These are phyloP conservation scores for Sugiyamaella japonica DNA, from an alignment of 1,139 yeast species.

Conservation along the genomic window DNA sequence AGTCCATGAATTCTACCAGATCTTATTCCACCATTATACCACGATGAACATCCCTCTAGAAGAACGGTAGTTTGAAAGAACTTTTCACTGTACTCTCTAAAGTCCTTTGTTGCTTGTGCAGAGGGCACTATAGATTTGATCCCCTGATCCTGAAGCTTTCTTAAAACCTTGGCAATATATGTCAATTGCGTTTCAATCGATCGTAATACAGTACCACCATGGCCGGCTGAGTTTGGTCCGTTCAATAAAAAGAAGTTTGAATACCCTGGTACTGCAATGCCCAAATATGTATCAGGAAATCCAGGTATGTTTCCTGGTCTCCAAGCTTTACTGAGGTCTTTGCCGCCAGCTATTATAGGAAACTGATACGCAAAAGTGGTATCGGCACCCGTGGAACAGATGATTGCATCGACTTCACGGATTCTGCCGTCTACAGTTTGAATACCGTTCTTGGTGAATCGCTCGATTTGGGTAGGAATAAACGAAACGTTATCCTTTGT, in stretches of 20 bases:
- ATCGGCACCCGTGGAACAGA: constrained; percentile 33
- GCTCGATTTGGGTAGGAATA: constrained; percentile 21
- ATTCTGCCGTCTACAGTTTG: constrained; percentile 27
- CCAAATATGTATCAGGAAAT: constrained; percentile 26
- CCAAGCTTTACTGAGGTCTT: background rate
- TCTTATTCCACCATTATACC: constrained; percentile 28
- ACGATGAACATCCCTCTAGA: constrained; percentile 27
- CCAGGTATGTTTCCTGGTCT: constrained; percentile 1
- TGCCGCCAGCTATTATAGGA: constrained; percentile 19
- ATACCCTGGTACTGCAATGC: constrained; percentile 30
- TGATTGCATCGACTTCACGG: constrained; percentile 28
- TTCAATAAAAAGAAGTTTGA: constrained; percentile 29
- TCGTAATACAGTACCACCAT: constrained; percentile 24
- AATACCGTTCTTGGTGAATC: constrained; percentile 27
- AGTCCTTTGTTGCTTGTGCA: constrained; percentile 25
- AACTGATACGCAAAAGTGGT: constrained; percentile 28
- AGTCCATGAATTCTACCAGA: constrained; percentile 25
- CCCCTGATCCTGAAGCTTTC: constrained; percentile 28
- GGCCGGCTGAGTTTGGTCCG: constrained; percentile 1
- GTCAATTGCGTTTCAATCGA: constrained; percentile 24
- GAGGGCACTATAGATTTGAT: constrained; percentile 28
- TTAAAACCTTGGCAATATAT: constrained; percentile 26
- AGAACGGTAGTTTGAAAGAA: constrained; percentile 27
- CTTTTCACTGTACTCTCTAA: constrained; percentile 22
- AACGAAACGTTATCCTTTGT: constrained; percentile 32